Base-by-base conservation (phyloP, 2,329 filamentous ascomycete genomes). In the Pyrenophora tritici-repentis region DNA sequence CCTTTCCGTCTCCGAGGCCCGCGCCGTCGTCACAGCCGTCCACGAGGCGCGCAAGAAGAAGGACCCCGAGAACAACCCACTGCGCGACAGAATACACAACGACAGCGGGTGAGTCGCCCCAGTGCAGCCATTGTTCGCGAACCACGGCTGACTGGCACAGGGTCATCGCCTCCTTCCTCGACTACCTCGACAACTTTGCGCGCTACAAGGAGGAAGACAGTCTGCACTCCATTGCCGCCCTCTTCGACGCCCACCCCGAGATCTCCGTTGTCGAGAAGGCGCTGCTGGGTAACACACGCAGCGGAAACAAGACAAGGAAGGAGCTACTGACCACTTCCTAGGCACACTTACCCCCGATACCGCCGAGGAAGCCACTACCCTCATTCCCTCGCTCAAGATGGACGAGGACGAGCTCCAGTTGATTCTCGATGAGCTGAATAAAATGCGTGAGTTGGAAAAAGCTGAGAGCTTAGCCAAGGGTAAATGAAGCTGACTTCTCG, bases 191-290 rank as follows among this genome's bases (percentile, higher is more conserved):
- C 66, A 86, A 91, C 57, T 99, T 99, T 76, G 89, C 92, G 14
- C 89, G 94, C 31, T 97, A 97, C 83, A 96, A 96, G 78, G 87
- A 92, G 67, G 91, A 93, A 73, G 90, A 96, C 74, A 94, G 94
- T 62, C 89, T 96, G 69, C 90, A 96, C 77, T 90, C 91, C n/a
- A 91, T 97, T 26, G 91, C 96, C 76, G 86, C 90, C 53, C 79
- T 97, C 64, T 82, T 97, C 58, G 89, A 89, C 61, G 84, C 87
- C 51, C 88, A 91, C 70, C 85, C 86, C 58, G 86, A 91, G 71
- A 79, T 99, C 63, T 89, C 90, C 67, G 89, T 91, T 73, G 97
- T 97, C 72, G 94, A 99, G 82, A 85, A 91, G 66, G 92, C 91
- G 37, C 91, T 97, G 77, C 81, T 97, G 58, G 93, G 91, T 69